Evolutionary conservation across 2,329 filamentous ascomycete genomes (phyloP).

Genomic region (Arthrobotrys sphaeroides): DNA sequence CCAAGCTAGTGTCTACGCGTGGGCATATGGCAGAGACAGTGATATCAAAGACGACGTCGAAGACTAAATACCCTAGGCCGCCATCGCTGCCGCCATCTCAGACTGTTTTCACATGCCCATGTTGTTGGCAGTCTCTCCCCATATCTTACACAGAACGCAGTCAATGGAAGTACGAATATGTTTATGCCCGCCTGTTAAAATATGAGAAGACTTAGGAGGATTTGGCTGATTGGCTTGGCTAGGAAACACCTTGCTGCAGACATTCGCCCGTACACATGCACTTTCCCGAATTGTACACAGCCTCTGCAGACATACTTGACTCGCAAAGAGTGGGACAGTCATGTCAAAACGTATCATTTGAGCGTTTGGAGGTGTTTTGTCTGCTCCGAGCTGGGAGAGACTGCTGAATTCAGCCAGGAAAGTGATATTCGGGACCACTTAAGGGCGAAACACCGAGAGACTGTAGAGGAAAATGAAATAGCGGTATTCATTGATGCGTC

Average conservation of each 20-base stretch:
- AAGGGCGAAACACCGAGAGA: background rate
- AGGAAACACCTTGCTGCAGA: slow-evolving; percentile 17
- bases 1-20: background rate
- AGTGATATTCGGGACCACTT: background rate
- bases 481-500: background rate
- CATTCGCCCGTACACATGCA: slow-evolving; percentile 7
- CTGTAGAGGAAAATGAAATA: background rate
- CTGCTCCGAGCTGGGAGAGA: background rate
- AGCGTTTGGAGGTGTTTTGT: background rate
- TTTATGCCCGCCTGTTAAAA: background rate
- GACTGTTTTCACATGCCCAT: slow-evolving; percentile 25
- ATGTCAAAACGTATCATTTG: slow-evolving; percentile 1
- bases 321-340: slow-evolving; percentile 9
- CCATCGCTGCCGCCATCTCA: background rate
- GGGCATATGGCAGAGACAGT: no score
- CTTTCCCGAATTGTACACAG: background rate
- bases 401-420: background rate
- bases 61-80: slow-evolving; percentile 23
- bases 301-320: background rate
- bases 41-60: slow-evolving; percentile 6
- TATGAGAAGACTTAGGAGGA: background rate
- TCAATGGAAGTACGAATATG: slow-evolving; percentile 51
- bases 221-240: background rate
- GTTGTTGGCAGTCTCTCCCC: slow-evolving; percentile 29
- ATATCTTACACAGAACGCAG: slow-evolving; percentile 2